A percentile compares a stretch with the other conserved stretches of the same genome.
Conservation (phyloP, 768 basidiomycete genomes). For the Suillus hirtellus region DNA sequence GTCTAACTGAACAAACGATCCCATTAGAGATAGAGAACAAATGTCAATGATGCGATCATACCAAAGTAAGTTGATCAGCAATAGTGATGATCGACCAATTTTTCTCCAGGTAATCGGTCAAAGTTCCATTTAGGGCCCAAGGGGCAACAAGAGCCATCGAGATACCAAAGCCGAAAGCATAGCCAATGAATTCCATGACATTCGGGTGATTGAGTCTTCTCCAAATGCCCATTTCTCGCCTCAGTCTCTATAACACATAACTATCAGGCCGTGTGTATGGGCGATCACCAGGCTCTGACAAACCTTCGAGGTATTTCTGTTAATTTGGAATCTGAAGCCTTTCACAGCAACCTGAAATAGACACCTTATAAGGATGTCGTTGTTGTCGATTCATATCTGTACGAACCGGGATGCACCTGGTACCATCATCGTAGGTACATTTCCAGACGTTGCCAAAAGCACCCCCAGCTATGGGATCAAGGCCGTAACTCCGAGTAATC, state of each 20-base stretch:
- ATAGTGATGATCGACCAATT: background rate
- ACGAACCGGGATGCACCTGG: background rate
- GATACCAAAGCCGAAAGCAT: conserved; percentile 23
- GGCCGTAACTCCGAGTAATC: conserved; percentile 3
- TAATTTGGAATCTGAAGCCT: conserved; percentile 4
- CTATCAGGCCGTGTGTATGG: background rate
- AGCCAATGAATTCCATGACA: conserved; percentile 25
- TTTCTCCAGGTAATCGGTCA: conserved; percentile 9
- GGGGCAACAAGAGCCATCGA: conserved; percentile 24
- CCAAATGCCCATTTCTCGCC: conserved; percentile 28
- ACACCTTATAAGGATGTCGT: background rate
- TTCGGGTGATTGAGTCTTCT: conserved; percentile 20
- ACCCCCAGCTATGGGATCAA: conserved; percentile 6
- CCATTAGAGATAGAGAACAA: background rate
- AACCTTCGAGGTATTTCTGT: conserved; percentile 1
- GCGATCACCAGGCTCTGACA: background rate
- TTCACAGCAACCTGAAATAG: conserved; percentile 17
- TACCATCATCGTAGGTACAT: conserved; percentile 9
- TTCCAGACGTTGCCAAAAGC: conserved; percentile 15
- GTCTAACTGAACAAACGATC: conserved; percentile 4
- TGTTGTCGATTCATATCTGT: background rate
- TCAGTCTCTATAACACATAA: conserved; percentile 15
- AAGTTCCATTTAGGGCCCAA: conserved; percentile 22
- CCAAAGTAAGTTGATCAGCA: background rate
- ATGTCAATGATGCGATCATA: background rate